Percentiles rank a stretch among this genome's conserved stretches.
Conservation (phyloP, 495 filamentous ascomycete genomes). For the Echria macrotheca region DNA sequence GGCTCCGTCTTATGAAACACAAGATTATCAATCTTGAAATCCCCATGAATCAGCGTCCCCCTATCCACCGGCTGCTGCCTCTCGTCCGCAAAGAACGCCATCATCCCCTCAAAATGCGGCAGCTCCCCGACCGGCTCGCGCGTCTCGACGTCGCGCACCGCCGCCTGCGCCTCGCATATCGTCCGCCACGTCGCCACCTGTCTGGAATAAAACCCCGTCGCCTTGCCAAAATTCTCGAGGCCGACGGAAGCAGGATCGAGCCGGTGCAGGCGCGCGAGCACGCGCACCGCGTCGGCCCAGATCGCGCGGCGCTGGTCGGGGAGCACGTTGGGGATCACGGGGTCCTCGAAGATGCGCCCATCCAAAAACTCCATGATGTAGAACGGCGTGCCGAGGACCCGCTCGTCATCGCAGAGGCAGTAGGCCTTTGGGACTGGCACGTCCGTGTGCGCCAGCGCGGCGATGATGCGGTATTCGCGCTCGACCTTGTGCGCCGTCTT, state of each 20-base stretch:
- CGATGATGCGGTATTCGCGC: constrained; percentile 86
- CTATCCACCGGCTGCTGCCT: constrained; percentile 69
- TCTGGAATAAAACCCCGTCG: constrained; percentile 74
- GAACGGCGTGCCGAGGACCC: constrained; percentile 81
- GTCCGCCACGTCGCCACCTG: constrained; percentile 77
- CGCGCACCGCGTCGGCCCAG: constrained; percentile 81
- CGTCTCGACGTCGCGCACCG: constrained; percentile 68
- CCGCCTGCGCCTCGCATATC: constrained; percentile 73
- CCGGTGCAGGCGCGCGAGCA: constrained; percentile 80
- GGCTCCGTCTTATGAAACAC: constrained; percentile 89
- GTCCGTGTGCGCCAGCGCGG: constrained; percentile 69
- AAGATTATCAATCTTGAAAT: constrained; percentile 98
- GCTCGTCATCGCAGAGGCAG: constrained; percentile 76
- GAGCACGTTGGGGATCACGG: constrained; percentile 69
- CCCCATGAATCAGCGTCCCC: constrained; percentile 79
- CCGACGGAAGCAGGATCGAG: constrained; percentile 61
- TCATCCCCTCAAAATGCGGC: constrained; percentile 74
- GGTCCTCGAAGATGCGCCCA: constrained; percentile 87
- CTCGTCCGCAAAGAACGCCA: constrained; percentile 67
- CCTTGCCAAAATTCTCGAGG: constrained; percentile 66
- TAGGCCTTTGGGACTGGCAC: constrained; percentile 84
- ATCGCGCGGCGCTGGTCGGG: constrained; percentile 65
- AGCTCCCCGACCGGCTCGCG: constrained; percentile 71
- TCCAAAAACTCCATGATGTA: constrained; percentile 95
- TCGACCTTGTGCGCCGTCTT: constrained; percentile 95